phyloP scores from a whole-genome alignment of 345 rosid genomes.

The Citrus reticulata region DNA sequence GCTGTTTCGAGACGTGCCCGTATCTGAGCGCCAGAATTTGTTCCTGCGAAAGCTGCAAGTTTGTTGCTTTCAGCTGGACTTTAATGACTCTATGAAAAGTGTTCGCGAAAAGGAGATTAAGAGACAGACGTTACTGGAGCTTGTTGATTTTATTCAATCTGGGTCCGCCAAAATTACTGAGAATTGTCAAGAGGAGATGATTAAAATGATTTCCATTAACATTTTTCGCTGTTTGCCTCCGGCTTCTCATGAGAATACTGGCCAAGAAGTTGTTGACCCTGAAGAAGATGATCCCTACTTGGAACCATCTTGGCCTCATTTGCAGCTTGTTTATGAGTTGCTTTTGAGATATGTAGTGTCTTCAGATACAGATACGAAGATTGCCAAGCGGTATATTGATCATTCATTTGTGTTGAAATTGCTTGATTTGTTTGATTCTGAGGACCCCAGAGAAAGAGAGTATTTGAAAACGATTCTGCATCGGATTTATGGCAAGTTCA shows the following conservation, averaged over 20 bases:
- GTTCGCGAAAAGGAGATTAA: constrained; percentile 82
- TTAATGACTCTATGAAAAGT: constrained; percentile 44
- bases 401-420: constrained; percentile 69
- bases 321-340: constrained; percentile 80
- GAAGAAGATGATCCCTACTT: constrained; percentile 85
- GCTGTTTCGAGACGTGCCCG: constrained; percentile 53
- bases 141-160: constrained; percentile 75
- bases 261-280: constrained; percentile 65
- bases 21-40: constrained; percentile 56
- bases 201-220: constrained; percentile 62
- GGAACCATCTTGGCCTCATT: constrained; percentile 92
- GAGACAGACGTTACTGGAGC: constrained; percentile 70
- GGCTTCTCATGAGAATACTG: constrained; percentile 71
- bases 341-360: constrained; percentile 71
- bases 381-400: constrained; percentile 75
- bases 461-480: constrained; percentile 82
- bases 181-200: constrained; percentile 76
- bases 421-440: constrained; percentile 81
- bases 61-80: constrained; percentile 83
- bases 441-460: constrained; percentile 84
- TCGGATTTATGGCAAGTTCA: constrained; percentile 88
- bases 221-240: constrained; percentile 78
- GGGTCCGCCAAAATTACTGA: constrained; percentile 69
- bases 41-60: constrained; percentile 69
- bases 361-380: constrained; percentile 73